Conservation (phyloP, 345 rosid genomes). For the Kandelia obovata region DNA sequence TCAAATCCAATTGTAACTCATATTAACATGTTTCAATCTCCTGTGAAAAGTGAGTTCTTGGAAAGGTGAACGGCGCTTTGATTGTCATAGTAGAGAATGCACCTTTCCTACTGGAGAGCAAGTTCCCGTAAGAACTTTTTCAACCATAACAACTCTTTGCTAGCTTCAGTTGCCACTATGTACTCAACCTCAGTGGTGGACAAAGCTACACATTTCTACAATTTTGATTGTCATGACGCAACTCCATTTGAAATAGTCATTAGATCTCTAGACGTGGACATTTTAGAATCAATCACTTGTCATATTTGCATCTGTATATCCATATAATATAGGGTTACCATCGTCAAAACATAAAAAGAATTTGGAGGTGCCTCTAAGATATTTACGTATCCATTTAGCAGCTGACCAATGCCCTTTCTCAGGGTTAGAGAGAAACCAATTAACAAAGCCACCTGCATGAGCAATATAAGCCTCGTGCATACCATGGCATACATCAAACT, state of each 20-base stretch:
- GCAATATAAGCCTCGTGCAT: background rate
- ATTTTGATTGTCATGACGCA: background rate
- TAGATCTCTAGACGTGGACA: background rate
- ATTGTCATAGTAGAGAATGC: background rate
- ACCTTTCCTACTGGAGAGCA: background rate
- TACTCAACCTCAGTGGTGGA: background rate
- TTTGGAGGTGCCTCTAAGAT: background rate
- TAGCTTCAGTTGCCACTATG: background rate
- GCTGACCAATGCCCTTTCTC: background rate
- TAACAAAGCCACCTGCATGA: background rate
- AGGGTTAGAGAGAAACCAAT: background rate
- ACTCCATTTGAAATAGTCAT: background rate
- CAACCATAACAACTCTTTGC: background rate
- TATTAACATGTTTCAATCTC: background rate
- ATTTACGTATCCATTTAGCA: background rate
- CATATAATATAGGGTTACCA: too few species aligned
- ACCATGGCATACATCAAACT: background rate
- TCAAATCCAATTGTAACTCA: background rate
- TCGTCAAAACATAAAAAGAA: too few species aligned
- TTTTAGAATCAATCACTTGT: background rate
- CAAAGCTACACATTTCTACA: background rate
- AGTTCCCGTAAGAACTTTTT: background rate
- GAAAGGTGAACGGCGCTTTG: background rate
- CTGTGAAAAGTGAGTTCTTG: background rate
- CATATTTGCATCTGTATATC: background rate